Percentiles rank a stretch among this genome's conserved stretches.
phyloP scores from a whole-genome alignment of 2,329 filamentous ascomycete species.

The Aspergillus novoparasiticus region DNA sequence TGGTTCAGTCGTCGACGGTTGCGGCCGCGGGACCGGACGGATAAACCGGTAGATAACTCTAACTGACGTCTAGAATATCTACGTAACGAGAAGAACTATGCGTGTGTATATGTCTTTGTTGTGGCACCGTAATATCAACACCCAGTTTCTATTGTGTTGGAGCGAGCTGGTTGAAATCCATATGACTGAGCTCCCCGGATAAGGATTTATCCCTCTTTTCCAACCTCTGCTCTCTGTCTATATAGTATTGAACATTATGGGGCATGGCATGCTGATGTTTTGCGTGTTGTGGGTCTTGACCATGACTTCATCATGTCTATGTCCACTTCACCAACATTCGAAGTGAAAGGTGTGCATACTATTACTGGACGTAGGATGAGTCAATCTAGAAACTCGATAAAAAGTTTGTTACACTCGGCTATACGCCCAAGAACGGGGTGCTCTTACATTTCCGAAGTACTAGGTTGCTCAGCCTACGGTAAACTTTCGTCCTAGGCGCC shows the following conservation, averaged over 20 bases:
- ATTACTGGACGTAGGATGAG: not conserved
- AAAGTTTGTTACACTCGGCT: not conserved
- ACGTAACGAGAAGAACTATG: not conserved
- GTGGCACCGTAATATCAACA: not conserved
- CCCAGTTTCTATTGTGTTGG: not conserved
- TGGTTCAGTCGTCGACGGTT: not conserved
- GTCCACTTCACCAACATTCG: not conserved
- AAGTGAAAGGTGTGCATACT: not conserved
- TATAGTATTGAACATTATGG: not conserved
- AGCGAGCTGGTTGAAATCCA: too few relatives aligned
- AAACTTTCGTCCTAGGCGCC: not conserved
- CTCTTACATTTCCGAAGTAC: not conserved
- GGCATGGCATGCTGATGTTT: too few relatives aligned
- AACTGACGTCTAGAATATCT: not conserved
- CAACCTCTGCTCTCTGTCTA: not conserved
- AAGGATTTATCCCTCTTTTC: not conserved
- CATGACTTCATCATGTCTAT: not conserved
- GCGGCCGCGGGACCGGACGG: not conserved
- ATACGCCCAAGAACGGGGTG: not conserved
- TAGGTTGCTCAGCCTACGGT: not conserved
- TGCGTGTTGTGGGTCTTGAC: too few relatives aligned
- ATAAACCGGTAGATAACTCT: not conserved
- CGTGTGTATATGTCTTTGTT: not conserved
- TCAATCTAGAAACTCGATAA: not conserved
- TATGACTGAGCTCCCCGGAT: not conserved